A percentile compares a stretch with the other conserved stretches of the same genome.
Conservation (phyloP, 2,329 filamentous ascomycete genomes). For the Celoporthe dispersa region DNA sequence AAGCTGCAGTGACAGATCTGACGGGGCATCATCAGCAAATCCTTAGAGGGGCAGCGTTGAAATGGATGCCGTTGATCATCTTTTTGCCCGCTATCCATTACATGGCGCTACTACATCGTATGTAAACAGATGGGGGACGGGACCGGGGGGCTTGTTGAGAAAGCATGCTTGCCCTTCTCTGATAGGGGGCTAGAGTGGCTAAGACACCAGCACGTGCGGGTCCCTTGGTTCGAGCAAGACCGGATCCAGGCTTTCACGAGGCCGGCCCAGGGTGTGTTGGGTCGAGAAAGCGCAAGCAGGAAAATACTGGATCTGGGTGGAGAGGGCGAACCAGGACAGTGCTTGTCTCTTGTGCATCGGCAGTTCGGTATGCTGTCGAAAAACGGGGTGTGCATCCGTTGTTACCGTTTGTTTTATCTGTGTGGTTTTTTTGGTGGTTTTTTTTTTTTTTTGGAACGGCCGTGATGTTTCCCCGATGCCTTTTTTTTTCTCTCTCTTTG, state of each 20-base stretch:
- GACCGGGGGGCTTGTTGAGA: neutral
- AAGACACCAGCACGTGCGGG: conserved; percentile 12
- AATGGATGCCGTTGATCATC: neutral
- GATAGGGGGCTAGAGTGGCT: conserved; percentile 20
- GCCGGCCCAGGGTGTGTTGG: conserved; percentile 20
- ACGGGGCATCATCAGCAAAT: neutral
- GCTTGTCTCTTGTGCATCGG: conserved; percentile 23
- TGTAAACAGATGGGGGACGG: neutral
- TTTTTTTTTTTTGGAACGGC: neutral
- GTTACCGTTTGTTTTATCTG: neutral
- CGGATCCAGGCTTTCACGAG: conserved; percentile 24
- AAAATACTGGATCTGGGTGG: conserved; percentile 27
- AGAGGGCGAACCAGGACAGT: conserved; percentile 10
- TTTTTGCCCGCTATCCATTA: conserved; percentile 3
- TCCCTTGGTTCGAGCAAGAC: conserved; percentile 12
- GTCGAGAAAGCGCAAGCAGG: conserved; percentile 13
- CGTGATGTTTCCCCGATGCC: neutral
- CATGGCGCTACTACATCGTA: neutral
- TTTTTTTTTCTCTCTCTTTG: too few species aligned
- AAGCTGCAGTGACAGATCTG: conserved; percentile 3
- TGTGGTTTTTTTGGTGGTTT: neutral
- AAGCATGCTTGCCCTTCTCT: conserved; percentile 6
- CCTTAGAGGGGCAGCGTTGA: neutral
- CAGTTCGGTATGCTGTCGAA: conserved; percentile 15
- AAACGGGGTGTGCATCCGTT: conserved; percentile 12